Conservation (phyloP, 2,329 filamentous ascomycete species). For the Ploettnerulaceae sp. region DNA sequence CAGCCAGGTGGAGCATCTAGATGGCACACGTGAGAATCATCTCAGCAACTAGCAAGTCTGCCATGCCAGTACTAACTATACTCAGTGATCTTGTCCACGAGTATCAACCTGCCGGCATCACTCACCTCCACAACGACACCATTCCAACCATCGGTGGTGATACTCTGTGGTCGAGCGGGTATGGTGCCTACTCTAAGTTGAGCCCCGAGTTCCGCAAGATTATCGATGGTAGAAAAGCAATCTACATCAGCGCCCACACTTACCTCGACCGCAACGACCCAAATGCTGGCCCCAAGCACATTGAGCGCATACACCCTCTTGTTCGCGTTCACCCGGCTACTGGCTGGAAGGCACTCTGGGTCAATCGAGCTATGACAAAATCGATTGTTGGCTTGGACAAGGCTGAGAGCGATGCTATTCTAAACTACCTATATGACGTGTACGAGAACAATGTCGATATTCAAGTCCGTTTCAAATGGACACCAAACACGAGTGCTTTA, state of each 20-base stretch:
- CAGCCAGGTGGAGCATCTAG: constrained; percentile 61
- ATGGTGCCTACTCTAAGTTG: constrained; percentile 68
- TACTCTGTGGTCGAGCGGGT: constrained; percentile 68
- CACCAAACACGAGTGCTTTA: constrained; percentile 57
- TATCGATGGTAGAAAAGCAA: constrained; percentile 60
- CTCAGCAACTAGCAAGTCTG: background rate
- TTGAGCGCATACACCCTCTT: constrained; percentile 65
- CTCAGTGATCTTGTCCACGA: constrained; percentile 61
- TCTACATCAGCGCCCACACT: constrained; percentile 61
- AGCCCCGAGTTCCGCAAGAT: constrained; percentile 65
- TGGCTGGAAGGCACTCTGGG: constrained; percentile 69
- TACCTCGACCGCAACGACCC: constrained; percentile 63
- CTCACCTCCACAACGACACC: constrained; percentile 65
- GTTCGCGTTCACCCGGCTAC: constrained; percentile 69
- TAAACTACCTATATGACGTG: constrained; percentile 63
- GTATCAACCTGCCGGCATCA: constrained; percentile 64
- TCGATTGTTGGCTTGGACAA: constrained; percentile 65
- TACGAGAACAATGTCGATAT: constrained; percentile 66
- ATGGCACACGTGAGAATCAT: constrained; percentile 52
- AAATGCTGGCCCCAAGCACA: constrained; percentile 54
- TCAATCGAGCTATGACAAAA: constrained; percentile 65
- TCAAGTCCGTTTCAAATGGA: constrained; percentile 69
- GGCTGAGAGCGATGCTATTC: constrained; percentile 62
- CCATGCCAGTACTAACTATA: constrained; percentile 5
- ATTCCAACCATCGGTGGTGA: constrained; percentile 57